Base-by-base conservation (phyloP, 2,329 filamentous ascomycete species). In the Epichloe aotearoae region DNA sequence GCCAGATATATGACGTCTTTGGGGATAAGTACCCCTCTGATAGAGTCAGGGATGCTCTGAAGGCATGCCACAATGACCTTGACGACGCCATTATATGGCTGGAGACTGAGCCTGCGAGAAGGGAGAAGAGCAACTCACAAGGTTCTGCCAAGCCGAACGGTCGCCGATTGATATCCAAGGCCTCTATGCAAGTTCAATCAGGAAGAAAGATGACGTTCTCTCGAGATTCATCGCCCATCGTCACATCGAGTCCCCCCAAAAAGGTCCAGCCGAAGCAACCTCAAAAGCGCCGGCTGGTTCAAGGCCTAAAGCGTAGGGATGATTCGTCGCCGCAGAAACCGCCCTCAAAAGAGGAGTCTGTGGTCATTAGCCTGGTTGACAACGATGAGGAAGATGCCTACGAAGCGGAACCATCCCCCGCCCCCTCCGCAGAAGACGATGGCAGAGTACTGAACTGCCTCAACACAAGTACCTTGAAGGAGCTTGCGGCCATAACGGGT, bases 401-500 rank as follows among this genome's bases (percentile, higher is more conserved):
- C 49, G 60, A 68, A 44, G 67, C 67, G 7, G 64, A 69, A 51
- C 50, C 52, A 15, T 65, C 63, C 62, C 64, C 64, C 8, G 55
- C 56, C 7, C 57, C 56, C 1, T 57, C 49, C 3, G 56, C 63
- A 5, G 62, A 67, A n/a, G 65, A 65, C 39, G 63, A 64, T 39
- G 64, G 67, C 46, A 63, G 66, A 46, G 78, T 96, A 6, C 71
- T 97, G 30, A 76, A 82, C 7, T 94, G 89, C 60, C 82, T 98
- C 66, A 97, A 97, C 61, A 80, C 75, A 0, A 93, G 87, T 63
- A 80, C 81, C 5, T 70, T 80, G 10, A 77, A 83, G 37, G 87
- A 91, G 52, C 77, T 98, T 41, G 80, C 85, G 2, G 90, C 95
- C 57, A 83, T 96, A 54, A 88, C 88, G 0, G 83, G 82, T 34